phyloP scores from a whole-genome alignment of 2,329 filamentous ascomycete genomes.

The Fusarium vanettenii region DNA sequence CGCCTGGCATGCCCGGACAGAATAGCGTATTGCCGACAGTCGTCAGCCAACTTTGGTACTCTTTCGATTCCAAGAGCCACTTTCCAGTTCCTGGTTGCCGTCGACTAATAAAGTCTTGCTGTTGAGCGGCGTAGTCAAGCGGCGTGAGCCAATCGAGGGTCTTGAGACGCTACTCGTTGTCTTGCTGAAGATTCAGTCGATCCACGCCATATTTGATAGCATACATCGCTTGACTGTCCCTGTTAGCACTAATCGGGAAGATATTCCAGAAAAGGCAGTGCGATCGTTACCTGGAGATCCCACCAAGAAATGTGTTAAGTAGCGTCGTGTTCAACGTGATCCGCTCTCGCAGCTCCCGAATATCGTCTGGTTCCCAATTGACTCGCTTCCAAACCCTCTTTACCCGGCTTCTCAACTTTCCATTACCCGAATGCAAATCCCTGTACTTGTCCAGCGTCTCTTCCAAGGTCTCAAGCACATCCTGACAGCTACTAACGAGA shows the following conservation, averaged over 20 bases:
- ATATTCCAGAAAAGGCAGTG: too few relatives aligned
- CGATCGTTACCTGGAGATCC: not conserved
- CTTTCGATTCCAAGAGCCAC: not conserved
- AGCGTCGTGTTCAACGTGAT: not conserved
- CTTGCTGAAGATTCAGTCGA: not conserved
- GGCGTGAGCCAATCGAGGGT: not conserved
- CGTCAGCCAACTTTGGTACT: not conserved
- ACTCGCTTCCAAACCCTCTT: not conserved
- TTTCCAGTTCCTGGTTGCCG: not conserved
- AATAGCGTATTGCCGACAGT: not conserved
- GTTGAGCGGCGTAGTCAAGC: not conserved
- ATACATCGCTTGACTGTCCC: not conserved
- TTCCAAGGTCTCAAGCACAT: not conserved
- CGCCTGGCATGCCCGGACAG: not conserved
- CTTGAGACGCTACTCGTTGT: not conserved
- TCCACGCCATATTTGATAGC: not conserved
- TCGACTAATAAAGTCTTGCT: not conserved
- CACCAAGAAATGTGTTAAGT: not conserved
- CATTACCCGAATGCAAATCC: not conserved
- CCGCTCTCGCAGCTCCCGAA: not conserved
- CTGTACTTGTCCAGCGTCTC: not conserved
- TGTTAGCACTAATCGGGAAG: not conserved
- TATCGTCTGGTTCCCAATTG: not conserved
- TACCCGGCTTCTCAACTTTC: not conserved
- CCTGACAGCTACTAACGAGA: not conserved